These are phyloP conservation scores for Thalassiosira hispida DNA, from an alignment of 352 stramenopile genomes.

Conservation along the genomic window DNA sequence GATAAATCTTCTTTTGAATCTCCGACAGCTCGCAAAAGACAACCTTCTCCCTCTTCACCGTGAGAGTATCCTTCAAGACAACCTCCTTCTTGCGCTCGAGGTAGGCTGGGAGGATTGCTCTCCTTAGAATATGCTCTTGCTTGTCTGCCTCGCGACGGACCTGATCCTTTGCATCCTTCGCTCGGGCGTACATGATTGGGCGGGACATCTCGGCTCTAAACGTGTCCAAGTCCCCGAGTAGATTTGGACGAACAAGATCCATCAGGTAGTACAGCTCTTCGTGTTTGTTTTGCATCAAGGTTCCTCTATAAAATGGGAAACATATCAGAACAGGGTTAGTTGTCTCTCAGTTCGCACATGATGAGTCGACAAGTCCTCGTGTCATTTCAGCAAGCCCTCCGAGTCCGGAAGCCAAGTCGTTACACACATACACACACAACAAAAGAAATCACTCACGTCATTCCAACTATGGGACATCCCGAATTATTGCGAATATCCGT, in stretches of 20 bases:
- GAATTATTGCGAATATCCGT: conserved; percentile 40
- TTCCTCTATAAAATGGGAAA: conserved; percentile 54
- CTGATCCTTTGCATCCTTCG: conserved; percentile 65
- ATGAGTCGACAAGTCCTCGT: too few relatives aligned
- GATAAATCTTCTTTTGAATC: conserved; percentile 80
- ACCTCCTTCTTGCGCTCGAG: conserved; percentile 74
- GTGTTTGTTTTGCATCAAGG: conserved; percentile 84
- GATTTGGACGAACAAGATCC: conserved; percentile 70
- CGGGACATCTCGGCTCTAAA: conserved; percentile 67
- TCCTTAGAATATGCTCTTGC: conserved; percentile 50
- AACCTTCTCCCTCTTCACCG: conserved; percentile 70
- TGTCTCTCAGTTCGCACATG: too few relatives aligned
- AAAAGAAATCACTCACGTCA: conserved; percentile 64
- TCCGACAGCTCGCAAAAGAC: conserved; percentile 81
- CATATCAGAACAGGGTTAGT: not conserved
- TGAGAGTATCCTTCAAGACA: conserved; percentile 64
- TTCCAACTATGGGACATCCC: conserved; percentile 59
- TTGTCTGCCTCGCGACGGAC: conserved; percentile 45
- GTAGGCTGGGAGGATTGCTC: conserved; percentile 54
- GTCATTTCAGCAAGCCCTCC: too few relatives aligned
- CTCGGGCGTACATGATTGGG: conserved; percentile 69
- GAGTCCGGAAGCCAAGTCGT: too few relatives aligned
- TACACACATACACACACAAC: too few relatives aligned
- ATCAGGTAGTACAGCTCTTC: conserved; percentile 81
- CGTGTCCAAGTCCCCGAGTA: conserved; percentile 63